Base-by-base conservation (phyloP, 2,329 filamentous ascomycete genomes). In the Hymenoscyphus repandus region DNA sequence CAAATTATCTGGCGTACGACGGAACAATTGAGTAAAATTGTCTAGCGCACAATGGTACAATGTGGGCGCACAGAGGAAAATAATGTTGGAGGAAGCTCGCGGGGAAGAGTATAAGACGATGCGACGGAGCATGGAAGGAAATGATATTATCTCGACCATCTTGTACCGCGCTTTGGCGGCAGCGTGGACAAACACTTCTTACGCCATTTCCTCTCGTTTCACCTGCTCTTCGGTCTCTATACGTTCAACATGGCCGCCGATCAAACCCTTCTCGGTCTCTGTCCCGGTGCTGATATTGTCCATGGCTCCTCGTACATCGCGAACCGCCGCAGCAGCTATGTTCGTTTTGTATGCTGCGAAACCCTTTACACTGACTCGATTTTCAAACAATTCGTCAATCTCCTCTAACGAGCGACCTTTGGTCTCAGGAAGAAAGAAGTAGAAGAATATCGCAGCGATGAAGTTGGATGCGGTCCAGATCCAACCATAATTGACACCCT, bases 381-480 rank as follows among this genome's bases (percentile, higher is more conserved):
- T 67, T 20, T 62, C 59, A 53, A 72, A 72, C 5, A 72, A 48
- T 6, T 54, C 52, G 32, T 72, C 67, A 12, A 72, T 65, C 49
- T 72, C 61, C 52, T 73, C 70, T 6, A 72, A 55, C 27, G 63
- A 65, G 6, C 70, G 53, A 5, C 68, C 69, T 11, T 69, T 62
- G 31, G 64, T 68, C 50, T 72, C 69, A 1, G 70, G 70, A 1
- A 73, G 65, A 30, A 68, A 53, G 38, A 71, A 54, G 50, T 64
- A 71, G 22, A 65, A 63, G 45, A 71, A 72, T 15, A 68, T 9
- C 5, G 69, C 52, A 7, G 63, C 63, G 4, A 68, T 38, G 31
- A 63, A 58, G 52, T 66, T 68, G 54, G 65, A 70, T 0, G 50
- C 66, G 1, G 65, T 68, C 58, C 70, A 71, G 55, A 71, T 68